phyloP scores from a whole-genome alignment of 805 yeast genomes.

The Brettanomyces bruxellensis region DNA sequence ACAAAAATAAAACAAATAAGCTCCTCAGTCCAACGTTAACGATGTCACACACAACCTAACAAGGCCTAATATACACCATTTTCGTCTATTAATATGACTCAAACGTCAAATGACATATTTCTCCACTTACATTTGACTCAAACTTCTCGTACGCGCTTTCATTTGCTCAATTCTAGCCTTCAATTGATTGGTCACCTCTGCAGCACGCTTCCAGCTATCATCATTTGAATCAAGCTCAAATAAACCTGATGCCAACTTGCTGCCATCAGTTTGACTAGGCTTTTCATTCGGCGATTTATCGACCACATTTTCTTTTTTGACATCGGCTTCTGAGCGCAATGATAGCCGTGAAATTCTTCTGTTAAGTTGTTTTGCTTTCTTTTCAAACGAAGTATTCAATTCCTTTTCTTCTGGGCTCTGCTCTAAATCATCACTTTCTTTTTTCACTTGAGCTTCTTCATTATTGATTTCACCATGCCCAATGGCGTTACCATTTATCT shows the following conservation, averaged over 20 bases:
- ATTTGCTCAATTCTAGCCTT: conserved; percentile 83
- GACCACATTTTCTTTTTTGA: background rate
- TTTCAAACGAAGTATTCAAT: too few relatives aligned
- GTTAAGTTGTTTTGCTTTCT: background rate
- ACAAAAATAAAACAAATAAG: too few relatives aligned
- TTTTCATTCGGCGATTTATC: background rate
- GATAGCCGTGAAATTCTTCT: conserved; percentile 1
- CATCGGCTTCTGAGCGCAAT: background rate
- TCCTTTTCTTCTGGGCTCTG: too few relatives aligned
- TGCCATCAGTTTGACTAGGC: background rate
- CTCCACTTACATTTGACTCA: conserved; percentile 13
- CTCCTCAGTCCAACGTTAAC: too few relatives aligned
- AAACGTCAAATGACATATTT: background rate
- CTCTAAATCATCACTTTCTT: background rate
- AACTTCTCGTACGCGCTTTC: conserved; percentile 48
- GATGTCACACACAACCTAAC: background rate
- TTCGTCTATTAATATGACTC: background rate
- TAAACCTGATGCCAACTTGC: conserved; percentile 12
- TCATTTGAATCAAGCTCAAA: conserved; percentile 37
- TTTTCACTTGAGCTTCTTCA: background rate
- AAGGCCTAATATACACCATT: background rate
- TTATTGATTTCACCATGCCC: background rate
- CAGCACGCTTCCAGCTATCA: conserved; percentile 83
- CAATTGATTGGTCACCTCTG: conserved; percentile 78
- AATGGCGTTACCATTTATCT: conserved; percentile 6